Base-by-base conservation (phyloP, 2,329 filamentous ascomycete species). In the Claviceps fusiformis region DNA sequence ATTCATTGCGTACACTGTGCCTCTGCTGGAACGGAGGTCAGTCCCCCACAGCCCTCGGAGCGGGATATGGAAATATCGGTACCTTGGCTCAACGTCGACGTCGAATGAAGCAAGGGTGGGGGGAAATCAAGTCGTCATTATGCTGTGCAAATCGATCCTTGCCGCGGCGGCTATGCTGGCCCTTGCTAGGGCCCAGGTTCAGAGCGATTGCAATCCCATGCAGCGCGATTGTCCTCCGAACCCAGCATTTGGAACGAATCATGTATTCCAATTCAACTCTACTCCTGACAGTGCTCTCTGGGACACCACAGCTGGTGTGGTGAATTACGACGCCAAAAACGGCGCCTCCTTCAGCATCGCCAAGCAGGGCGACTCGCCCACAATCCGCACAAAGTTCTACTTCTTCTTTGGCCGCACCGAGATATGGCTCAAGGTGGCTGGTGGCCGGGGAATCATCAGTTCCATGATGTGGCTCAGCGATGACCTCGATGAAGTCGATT, bases 401-500 rank as follows among this genome's bases (percentile, higher is more conserved):
- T 86, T 95, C 70, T 90, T 95, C 75, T 92, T 86, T 61, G 89
- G 89, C 54, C 81, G 83, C 57, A 83, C 89, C 55, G 88, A 93
- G 69, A 78, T 92, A 56, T 76, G 81, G 61, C 80, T 95, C 74
- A 88, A 89, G 72, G 86, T 87, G 4, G 83, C 90, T 0, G 72
- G 75, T 1, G 90, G 90, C 19, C 73, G 72, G 8, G 90, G 90
- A 53, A 84, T 95, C 59, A 81, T 95, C 62, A 89, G 84, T 64
- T 83, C 87, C 58, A 84, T 95, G 64, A 91, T 95, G 66, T 78
- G 92, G 68, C 77, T 93, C 60, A 92, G 86, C 52, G 86, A 93
- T 62, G 85, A 90, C 62, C 77, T 92, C 15, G 90, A 95, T 67
- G 89, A 95, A 70, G 83, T 95, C 45, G 90, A 95, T 65, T 92